Conservation (phyloP, 2,329 filamentous ascomycete genomes). For the Sporothrix pseudoabietina region DNA sequence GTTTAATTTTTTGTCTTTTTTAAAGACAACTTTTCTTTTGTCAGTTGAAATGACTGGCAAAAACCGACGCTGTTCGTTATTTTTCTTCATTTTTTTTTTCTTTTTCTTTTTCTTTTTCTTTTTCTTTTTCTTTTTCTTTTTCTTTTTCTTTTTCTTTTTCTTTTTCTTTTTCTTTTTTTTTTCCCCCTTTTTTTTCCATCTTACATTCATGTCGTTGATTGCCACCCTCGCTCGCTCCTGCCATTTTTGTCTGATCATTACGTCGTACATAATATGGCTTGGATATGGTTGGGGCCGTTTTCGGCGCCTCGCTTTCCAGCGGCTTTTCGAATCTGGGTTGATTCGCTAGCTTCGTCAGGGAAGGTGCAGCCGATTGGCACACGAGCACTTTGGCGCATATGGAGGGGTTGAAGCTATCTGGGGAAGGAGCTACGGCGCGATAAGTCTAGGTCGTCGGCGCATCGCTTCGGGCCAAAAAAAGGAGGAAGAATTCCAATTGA, state of each 20-base stretch:
- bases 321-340: not conserved
- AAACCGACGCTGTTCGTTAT: no score
- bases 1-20: constrained; percentile 7
- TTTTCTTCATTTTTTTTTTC: not conserved
- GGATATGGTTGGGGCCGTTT: not conserved
- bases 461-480: constrained; percentile 10
- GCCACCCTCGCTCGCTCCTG: not conserved
- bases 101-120: not conserved
- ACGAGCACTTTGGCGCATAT: not conserved
- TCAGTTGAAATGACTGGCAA: not conserved
- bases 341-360: constrained; percentile 21
- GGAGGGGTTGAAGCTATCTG: constrained; percentile 20
- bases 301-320: constrained; percentile 24
- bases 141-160: not conserved
- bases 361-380: constrained; percentile 14
- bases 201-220: not conserved
- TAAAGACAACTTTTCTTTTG: not conserved
- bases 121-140: not conserved
- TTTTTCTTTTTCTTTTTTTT: not conserved
- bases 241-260: not conserved
- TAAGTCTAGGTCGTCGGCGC: not conserved
- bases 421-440: constrained; percentile 18
- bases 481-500: constrained; percentile 7
- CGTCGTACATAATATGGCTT: not conserved
- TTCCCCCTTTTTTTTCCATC: not conserved